phyloP scores from a whole-genome alignment of 1,284 basidiomycete species.

The Ceratobasidium sp. region DNA sequence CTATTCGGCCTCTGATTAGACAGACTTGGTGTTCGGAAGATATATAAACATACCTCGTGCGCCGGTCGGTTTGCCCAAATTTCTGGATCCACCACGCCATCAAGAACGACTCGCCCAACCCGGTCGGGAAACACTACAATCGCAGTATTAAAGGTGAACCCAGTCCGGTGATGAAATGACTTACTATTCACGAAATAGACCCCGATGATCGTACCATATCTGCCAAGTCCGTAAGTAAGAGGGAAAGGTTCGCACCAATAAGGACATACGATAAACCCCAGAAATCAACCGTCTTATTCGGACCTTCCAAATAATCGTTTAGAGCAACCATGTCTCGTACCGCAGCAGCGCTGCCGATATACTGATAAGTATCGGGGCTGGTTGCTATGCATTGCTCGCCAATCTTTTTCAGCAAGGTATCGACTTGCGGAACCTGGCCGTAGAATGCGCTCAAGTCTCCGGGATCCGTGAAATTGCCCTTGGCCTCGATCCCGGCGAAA shows the following conservation, averaged over 20 bases:
- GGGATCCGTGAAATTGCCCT: slow-evolving; percentile 21
- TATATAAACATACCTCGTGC: slow-evolving; percentile 19
- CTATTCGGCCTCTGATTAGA: background rate
- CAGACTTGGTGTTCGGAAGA: too few relatives aligned
- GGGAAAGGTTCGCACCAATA: background rate
- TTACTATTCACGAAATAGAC: slow-evolving; percentile 42
- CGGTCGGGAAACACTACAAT: slow-evolving; percentile 46
- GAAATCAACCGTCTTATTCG: slow-evolving; percentile 43
- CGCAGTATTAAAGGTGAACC: background rate
- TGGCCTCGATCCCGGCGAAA: background rate
- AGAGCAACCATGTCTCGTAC: slow-evolving; percentile 47
- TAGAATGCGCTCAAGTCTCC: slow-evolving; percentile 11
- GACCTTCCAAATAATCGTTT: slow-evolving; percentile 45
- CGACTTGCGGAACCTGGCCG: slow-evolving; percentile 5
- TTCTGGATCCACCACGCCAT: slow-evolving; percentile 45
- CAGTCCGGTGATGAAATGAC: background rate
- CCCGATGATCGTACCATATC: slow-evolving; percentile 49
- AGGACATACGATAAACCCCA: slow-evolving; percentile 47
- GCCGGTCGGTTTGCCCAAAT: slow-evolving; percentile 7
- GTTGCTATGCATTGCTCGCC: background rate
- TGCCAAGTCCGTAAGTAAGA: background rate
- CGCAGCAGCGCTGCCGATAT: slow-evolving; percentile 12
- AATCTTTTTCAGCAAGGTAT: background rate
- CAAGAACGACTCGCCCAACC: slow-evolving; percentile 46
- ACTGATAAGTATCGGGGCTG: slow-evolving; percentile 3